Evolutionary conservation across 2,329 filamentous ascomycete species (phyloP), one percentile per base, ranked within the genome.

Genomic region (Calonectria montana): DNA sequence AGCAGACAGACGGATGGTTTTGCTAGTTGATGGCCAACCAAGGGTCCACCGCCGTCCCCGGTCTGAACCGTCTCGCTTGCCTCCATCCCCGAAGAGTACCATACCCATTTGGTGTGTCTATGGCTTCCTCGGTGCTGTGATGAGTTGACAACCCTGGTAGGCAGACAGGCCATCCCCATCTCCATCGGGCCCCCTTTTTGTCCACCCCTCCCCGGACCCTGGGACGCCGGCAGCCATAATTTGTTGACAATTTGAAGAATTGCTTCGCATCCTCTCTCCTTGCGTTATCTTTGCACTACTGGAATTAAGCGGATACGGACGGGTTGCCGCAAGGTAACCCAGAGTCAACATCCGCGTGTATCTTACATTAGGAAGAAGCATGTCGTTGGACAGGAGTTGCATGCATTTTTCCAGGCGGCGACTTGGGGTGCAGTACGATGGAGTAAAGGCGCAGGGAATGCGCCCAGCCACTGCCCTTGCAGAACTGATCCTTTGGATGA

Each of bases 401-500:
- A 62, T 67, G 53, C 53, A 47, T 48, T 45, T n/a, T 57, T 37
- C n/a, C 25, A 23, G 29, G 37, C 35, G 37, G 25, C 57, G 50
- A 43, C 27, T 63, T 55, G 59, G 57, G 18, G 35, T 77, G 71
- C 67, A 70, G 68, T 76, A 67, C 64, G 74, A 78, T 78, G 76
- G 76, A 77, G 73, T 74, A 67, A 69, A 77, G 73, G 77, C 76
- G 76, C 73, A 77, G 71, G 27, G 50, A 35, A 57, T n/a, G n/a
- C 10, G n/a, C 21, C 72, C 74, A 77, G 73, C 76, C 76, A 75
- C 76, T 76, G 73, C 76, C 76, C 76, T 78, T 77, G 76, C 76
- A 77, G 76, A 68, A 75, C 55, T 67, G 62, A 57, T 63, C 41
- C 50, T 69, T 66, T 37, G 16, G 48, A 31, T 59, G 37, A 57